Base-by-base conservation (phyloP, 2,329 filamentous ascomycete species). In the Chrysoporthe deuterocubensis region DNA sequence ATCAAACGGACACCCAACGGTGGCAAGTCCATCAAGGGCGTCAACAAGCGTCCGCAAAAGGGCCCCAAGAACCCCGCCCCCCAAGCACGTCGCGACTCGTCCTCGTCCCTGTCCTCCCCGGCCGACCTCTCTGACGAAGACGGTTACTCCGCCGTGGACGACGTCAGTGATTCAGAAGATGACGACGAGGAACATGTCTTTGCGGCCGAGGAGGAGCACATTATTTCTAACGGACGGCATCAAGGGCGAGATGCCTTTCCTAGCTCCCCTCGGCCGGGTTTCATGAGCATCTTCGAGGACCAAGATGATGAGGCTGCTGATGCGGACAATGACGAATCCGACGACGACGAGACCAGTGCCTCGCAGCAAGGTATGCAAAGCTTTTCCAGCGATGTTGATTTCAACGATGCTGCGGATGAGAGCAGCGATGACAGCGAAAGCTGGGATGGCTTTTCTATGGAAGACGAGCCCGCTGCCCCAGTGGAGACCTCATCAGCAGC, bases 161-260 rank as follows among this genome's bases (percentile, higher is more conserved):
- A 93, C 62, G 90, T 96, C 69, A 92, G 87, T 72, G 92, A 94
- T 73, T 90, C 88, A 13, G 92, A 87, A 65, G 87, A 94, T 70
- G 90, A 93, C 71, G 92, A 95, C 77, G 90, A 95, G 78, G 88
- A 92, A 71, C 88, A 92, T 83, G 88, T 95, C 66, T 87, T 91
- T 75, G 87, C 89, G 83, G 85, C 89, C 82, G 92, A 96, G 85
- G 92, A 94, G 81, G 85, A 89, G 77, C 87, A 90, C 73, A 92
- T 94, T 70, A 82, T 92, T 67, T 78, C 79, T 66, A 79, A 83
- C 71, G 79, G 78, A 71, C 75, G 77, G 72, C 76, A 76, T 42
- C 76, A 80, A 50, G 76, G 77, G 69, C 73, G 71, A 71, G 74
- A 77, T 73, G 77, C 64, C 73, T 74, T 77, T 73, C 77, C 66